Conservation (phyloP, 305 asterid species). For the Caryopteris hybrid region DNA sequence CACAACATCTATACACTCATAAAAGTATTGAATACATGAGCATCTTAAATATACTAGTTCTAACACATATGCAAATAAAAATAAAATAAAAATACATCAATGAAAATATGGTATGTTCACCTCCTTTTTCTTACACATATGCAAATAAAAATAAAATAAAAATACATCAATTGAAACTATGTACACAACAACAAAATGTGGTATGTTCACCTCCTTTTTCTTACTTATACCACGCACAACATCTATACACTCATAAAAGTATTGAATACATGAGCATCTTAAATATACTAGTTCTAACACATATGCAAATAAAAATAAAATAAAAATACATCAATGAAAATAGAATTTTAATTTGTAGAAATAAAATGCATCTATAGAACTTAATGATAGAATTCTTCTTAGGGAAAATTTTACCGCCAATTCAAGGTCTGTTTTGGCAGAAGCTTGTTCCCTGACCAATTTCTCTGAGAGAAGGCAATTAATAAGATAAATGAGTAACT, state of each 20-base stretch:
- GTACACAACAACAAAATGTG: background rate
- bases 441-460: slow-evolving; percentile 90
- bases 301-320: no score
- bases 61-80: no score
- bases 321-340: no score
- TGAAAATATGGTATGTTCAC: background rate
- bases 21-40: background rate
- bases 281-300: background rate
- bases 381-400: background rate
- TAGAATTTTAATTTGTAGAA: background rate
- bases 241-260: background rate
- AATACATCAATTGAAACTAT: background rate
- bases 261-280: background rate
- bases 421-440: slow-evolving; percentile 74
- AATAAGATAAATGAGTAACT: slow-evolving; percentile 5
- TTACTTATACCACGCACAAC: background rate
- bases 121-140: background rate
- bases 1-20: background rate
- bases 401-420: slow-evolving; percentile 51
- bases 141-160: background rate
- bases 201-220: background rate
- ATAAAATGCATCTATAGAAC: background rate
- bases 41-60: slow-evolving; percentile 5
- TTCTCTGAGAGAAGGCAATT: slow-evolving; percentile 48
- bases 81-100: no score